Percentiles rank a stretch among this genome's conserved stretches.
Evolutionary conservation across 805 yeast genomes (phyloP).

Genomic region (Yarrowia porcina): DNA sequence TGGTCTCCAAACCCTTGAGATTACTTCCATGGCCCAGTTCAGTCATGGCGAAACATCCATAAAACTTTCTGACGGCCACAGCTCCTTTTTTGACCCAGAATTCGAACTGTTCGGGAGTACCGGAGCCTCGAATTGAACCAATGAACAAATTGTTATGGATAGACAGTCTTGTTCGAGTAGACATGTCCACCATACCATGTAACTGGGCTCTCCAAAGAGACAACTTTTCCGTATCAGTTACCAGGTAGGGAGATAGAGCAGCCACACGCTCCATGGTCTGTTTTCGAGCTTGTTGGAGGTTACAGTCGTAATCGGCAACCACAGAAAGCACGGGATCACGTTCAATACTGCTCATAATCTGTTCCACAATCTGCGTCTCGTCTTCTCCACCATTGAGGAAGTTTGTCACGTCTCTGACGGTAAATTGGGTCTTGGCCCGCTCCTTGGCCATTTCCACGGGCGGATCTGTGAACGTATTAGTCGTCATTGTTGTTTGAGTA

Average conservation of each 20-base stretch:
- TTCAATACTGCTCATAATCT: conserved; percentile 46
- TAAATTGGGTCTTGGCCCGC: conserved; percentile 41
- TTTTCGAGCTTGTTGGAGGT: conserved; percentile 42
- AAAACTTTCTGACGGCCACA: conserved; percentile 40
- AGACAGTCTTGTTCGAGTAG: conserved; percentile 74
- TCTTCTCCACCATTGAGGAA: conserved; percentile 45
- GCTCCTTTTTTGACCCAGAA: conserved; percentile 70
- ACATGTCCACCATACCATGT: conserved; percentile 56
- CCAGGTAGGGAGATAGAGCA: conserved; percentile 30
- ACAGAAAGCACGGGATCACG: conserved; percentile 51
- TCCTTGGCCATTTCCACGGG: conserved; percentile 40
- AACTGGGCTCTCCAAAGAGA: conserved; percentile 32
- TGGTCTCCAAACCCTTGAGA: conserved; percentile 89
- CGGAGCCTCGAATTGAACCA: conserved; percentile 78
- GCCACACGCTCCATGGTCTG: conserved; percentile 38
- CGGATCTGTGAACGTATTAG: conserved; percentile 39
- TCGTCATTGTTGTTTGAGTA: background rate
- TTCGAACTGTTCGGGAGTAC: conserved; percentile 73
- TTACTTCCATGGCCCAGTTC: conserved; percentile 91
- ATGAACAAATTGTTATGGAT: conserved; percentile 83
- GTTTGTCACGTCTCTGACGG: conserved; percentile 41
- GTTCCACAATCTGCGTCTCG: conserved; percentile 42
- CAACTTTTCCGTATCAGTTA: conserved; percentile 32
- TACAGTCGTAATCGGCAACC: conserved; percentile 46
- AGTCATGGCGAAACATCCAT: conserved; percentile 91